Percentiles rank a stretch among this genome's conserved stretches.
Conservation (phyloP, 2,329 filamentous ascomycete genomes). For the Bipolaris bicolor region DNA sequence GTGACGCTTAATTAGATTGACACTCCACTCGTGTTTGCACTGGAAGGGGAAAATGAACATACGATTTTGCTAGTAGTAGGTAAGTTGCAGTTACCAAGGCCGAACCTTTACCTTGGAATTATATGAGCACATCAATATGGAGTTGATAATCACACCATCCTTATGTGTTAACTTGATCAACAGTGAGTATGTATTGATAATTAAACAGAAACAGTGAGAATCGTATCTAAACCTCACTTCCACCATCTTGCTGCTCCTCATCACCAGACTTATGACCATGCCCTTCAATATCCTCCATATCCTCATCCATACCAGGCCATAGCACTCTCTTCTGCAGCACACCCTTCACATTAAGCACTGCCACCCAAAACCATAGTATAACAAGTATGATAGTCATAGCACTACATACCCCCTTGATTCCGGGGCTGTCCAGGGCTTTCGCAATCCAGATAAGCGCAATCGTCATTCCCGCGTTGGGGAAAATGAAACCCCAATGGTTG, state of each 20-base stretch:
- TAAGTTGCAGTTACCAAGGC: too few species aligned
- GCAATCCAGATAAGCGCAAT: conserved; percentile 61
- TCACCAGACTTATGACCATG: conserved; percentile 18
- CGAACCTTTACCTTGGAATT: too few species aligned
- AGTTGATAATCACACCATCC: too few species aligned
- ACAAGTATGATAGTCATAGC: conserved; percentile 63
- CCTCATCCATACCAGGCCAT: conserved; percentile 67
- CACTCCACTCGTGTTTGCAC: background rate
- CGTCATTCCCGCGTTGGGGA: conserved; percentile 67
- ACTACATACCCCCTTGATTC: conserved; percentile 59
- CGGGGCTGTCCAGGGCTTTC: conserved; percentile 57
- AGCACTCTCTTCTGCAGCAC: conserved; percentile 56
- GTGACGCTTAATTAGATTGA: background rate
- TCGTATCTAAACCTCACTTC: background rate
- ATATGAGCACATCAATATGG: too few species aligned
- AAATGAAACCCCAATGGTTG: conserved; percentile 65
- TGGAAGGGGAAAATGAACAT: too few species aligned
- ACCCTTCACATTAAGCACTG: conserved; percentile 57
- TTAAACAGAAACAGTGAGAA: background rate
- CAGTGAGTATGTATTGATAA: background rate
- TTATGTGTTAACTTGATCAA: too few species aligned
- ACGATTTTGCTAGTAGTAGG: too few species aligned
- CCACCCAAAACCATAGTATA: conserved; percentile 61
- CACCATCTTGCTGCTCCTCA: conserved; percentile 9
- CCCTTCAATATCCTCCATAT: conserved; percentile 50